Evolutionary conservation across 129 eudicot genomes (phyloP).

Genomic region (Logfia minima): DNA sequence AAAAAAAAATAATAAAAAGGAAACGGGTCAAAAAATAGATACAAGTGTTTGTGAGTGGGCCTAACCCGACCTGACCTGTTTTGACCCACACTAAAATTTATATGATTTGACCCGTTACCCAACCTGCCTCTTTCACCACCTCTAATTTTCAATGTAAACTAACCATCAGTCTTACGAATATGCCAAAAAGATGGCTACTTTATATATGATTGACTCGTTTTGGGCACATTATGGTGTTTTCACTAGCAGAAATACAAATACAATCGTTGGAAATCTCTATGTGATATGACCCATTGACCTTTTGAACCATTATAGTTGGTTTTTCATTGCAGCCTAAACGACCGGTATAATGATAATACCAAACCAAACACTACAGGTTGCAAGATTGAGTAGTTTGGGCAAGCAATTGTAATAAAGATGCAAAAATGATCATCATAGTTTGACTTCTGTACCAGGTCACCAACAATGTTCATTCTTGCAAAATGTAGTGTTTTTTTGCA

Average conservation of each 20-base stretch:
- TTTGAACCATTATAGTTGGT: not conserved
- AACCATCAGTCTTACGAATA: not conserved
- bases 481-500: not conserved
- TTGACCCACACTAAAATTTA: not conserved
- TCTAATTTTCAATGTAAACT: not conserved
- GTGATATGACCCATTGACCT: not conserved
- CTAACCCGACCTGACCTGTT: not conserved
- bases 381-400: conserved; percentile 1
- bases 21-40: too few relatives aligned
- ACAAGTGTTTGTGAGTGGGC: not conserved
- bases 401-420: not conserved
- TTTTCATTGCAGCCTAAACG: not conserved
- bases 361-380: not conserved
- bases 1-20: not conserved
- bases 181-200: not conserved
- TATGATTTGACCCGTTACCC: not conserved
- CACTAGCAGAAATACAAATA: too few relatives aligned
- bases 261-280: too few relatives aligned
- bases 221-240: too few relatives aligned
- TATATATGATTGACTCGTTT: too few relatives aligned
- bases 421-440: not conserved
- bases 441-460: not conserved
- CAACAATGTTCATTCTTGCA: not conserved
- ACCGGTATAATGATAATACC: not conserved
- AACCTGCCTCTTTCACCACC: not conserved